Evolutionary conservation across 441 rosid species (phyloP).

Genomic region (Theobroma grandiflorum): DNA sequence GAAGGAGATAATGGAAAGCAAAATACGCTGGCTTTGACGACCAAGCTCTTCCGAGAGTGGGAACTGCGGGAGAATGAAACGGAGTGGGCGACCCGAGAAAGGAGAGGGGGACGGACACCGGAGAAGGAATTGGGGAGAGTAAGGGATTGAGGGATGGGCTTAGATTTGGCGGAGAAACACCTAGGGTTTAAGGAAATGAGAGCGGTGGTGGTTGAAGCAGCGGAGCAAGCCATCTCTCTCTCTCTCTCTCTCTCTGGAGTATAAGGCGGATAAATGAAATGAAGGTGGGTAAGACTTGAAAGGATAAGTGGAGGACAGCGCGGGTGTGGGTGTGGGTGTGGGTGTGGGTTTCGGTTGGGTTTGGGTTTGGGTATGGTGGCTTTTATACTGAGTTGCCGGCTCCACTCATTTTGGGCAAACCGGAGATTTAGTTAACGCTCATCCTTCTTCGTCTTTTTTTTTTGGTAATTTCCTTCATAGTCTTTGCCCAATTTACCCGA

Average conservation of each 20-base stretch:
- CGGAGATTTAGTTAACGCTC: not conserved
- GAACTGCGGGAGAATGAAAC: conserved; percentile 44
- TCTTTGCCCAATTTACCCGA: too few species aligned
- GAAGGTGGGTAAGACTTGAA: not conserved
- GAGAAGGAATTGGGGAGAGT: conserved; percentile 53
- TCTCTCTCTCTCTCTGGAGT: not conserved
- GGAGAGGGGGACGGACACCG: conserved; percentile 52
- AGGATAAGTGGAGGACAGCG: not conserved
- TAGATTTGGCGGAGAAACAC: conserved; percentile 42
- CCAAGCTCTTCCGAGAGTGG: conserved; percentile 54
- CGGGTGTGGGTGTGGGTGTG: conserved; percentile 11
- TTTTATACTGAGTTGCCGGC: conserved; percentile 13
- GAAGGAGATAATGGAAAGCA: not conserved
- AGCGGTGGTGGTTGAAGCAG: conserved; percentile 54
- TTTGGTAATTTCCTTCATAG: too few species aligned
- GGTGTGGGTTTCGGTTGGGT: too few species aligned
- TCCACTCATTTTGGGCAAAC: conserved; percentile 8
- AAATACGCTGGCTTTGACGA: conserved; percentile 49
- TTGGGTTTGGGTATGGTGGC: too few species aligned
- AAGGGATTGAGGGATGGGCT: conserved; percentile 48
- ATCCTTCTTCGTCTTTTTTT: too few species aligned
- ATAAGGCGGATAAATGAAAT: not conserved
- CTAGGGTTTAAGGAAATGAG: conserved; percentile 54
- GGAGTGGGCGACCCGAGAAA: conserved; percentile 47
- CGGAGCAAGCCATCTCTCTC: conserved; percentile 68